Percentiles rank a stretch among this genome's conserved stretches.
phyloP scores from a whole-genome alignment of 257 asterid species.

The Gentiana straminea region DNA sequence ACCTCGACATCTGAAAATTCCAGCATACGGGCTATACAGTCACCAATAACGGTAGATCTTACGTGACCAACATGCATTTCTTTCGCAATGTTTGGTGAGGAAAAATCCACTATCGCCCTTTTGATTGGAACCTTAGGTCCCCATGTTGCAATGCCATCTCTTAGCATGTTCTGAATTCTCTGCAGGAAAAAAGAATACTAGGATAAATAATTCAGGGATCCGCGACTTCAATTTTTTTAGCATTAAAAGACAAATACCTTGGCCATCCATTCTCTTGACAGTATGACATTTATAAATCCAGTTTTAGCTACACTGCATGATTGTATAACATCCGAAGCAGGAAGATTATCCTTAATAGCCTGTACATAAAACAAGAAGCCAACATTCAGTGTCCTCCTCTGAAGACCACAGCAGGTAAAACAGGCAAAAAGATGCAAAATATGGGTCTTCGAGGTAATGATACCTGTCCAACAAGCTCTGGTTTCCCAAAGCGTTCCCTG shows the following conservation, averaged over 20 bases:
- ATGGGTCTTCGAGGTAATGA: not conserved
- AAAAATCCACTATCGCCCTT: constrained; percentile 81
- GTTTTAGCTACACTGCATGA: constrained; percentile 73
- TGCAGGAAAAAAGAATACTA: constrained; percentile 23
- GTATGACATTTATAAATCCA: constrained; percentile 68
- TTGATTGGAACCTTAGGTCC: constrained; percentile 74
- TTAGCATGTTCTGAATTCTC: constrained; percentile 78
- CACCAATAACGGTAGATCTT: constrained; percentile 91
- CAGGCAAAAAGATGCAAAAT: too few relatives aligned
- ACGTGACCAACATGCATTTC: constrained; percentile 99
- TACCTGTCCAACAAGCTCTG: constrained; percentile 86
- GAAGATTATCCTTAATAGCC: constrained; percentile 76
- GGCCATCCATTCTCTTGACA: constrained; percentile 79
- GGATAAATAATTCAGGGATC: not conserved
- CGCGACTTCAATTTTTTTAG: not conserved
- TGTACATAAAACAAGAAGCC: constrained; percentile 18
- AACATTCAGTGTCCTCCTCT: too few relatives aligned
- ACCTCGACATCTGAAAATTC: constrained; percentile 85
- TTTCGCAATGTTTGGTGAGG: constrained; percentile 96
- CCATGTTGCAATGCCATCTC: constrained; percentile 74
- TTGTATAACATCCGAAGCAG: constrained; percentile 59
- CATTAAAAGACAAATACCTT: constrained; percentile 28
- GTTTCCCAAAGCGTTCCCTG: constrained; percentile 58
- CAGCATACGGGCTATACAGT: constrained; percentile 86
- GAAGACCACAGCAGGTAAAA: too few relatives aligned